Conservation (phyloP, 129 eudicot genomes). For the Flaveria bidentis region DNA sequence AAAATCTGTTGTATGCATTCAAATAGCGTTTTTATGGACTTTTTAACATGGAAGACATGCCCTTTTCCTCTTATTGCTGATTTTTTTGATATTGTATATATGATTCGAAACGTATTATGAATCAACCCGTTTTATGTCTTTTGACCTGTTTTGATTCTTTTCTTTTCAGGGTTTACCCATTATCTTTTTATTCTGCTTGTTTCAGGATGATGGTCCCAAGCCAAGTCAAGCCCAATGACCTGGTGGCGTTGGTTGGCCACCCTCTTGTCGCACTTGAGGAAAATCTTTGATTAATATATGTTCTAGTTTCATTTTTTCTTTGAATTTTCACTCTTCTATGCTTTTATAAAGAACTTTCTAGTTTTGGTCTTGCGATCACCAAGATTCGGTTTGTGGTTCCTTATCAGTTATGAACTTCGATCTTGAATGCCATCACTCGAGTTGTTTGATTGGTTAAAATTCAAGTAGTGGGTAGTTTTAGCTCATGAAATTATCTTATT, state of each 20-base stretch:
- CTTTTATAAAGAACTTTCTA: slow-evolving; percentile 20
- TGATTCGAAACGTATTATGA: too few relatives aligned
- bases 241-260: slow-evolving; percentile 36
- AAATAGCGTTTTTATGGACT: too few relatives aligned
- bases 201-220: too few relatives aligned
- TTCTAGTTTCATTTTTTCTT: background rate
- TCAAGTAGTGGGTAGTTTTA: background rate
- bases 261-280: slow-evolving; percentile 44
- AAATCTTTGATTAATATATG: background rate
- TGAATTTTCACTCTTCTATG: background rate
- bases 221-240: slow-evolving; percentile 25
- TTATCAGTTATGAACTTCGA: slow-evolving; percentile 10
- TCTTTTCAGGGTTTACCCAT: too few relatives aligned
- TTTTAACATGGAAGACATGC: too few relatives aligned
- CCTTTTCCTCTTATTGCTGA: too few relatives aligned
- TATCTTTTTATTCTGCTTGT: too few relatives aligned
- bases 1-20: too few relatives aligned
- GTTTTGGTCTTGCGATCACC: slow-evolving; percentile 8
- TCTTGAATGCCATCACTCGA: slow-evolving; percentile 7
- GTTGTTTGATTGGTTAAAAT: background rate
- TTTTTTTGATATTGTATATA: too few relatives aligned
- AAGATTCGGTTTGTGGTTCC: background rate
- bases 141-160: too few relatives aligned
- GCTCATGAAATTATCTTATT: background rate
- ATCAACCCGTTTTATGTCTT: too few relatives aligned